Base-by-base conservation (phyloP, 495 filamentous ascomycete genomes). In the Friedmanniomyces simplex region DNA sequence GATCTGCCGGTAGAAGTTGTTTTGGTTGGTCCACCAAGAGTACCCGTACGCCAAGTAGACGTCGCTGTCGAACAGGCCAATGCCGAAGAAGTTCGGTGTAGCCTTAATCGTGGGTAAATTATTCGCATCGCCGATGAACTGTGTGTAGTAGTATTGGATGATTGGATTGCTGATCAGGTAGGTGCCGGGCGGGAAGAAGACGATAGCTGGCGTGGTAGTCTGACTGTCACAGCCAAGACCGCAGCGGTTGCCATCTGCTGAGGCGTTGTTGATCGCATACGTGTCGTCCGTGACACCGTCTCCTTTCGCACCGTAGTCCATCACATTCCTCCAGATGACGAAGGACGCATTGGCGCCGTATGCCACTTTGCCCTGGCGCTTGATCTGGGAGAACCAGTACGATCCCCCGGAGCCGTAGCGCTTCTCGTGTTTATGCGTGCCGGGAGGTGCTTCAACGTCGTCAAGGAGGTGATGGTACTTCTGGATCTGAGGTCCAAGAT, bases 261-360 rank as follows among this genome's bases (percentile, higher is more conserved):
- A 88, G 30, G 91, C 91, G 57, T 76, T 71, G 72, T 95, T 95
- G 76, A 96, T 93, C n/a, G 90, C 89, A 18, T 68, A 83, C 1
- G 88, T 91, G 66, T 95, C 90, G 69, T 96, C 90, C 4, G 85
- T 88, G 0, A 75, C 69, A 25, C 89, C 89, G 56, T 93, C 86
- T 67, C 84, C 84, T 76, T 59, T 59, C 8, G 41, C 59, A 14
- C 52, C 61, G 51, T 65, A 64, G 62, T 95, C 90, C 71, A 77
- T 84, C 26, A 96, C 89, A 67, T 96, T 94, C 41, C 91, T 86
- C 70, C 82, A 96, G 21, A 96, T 77, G 67, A 89, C 77, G 68
- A 89, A 93, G 8, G 54, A 37, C 10, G 65, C 53, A 41, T 71
- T 64, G 14, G 45, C 22, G 14, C 60, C 60, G 62, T 68, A 71